Percentiles rank a stretch among this genome's conserved stretches.
Evolutionary conservation across 345 rosid genomes (phyloP).

Genomic region (Rubroshorea leprosula): DNA sequence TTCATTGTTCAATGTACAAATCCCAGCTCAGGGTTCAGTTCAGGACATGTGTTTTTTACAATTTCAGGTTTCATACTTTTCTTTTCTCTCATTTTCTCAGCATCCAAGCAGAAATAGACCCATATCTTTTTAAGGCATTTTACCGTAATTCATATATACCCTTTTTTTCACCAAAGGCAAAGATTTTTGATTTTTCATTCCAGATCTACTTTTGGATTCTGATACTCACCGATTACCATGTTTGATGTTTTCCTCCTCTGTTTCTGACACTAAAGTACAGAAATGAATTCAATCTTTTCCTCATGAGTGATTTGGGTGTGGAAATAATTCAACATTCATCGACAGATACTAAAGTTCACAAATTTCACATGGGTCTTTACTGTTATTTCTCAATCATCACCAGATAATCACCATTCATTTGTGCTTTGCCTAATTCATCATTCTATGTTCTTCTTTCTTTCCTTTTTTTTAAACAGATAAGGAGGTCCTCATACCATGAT

Average conservation of each 20-base stretch:
- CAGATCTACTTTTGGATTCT: conserved; percentile 5
- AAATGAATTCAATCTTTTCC: neutral
- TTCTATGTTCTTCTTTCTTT: neutral
- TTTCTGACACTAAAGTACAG: neutral
- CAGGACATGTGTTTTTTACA: neutral
- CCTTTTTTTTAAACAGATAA: conserved; percentile 70
- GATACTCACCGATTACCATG: conserved; percentile 1
- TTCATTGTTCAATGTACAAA: conserved; percentile 3
- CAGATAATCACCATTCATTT: neutral
- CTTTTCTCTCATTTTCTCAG: conserved; percentile 12
- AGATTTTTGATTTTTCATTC: neutral
- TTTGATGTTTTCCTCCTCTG: neutral
- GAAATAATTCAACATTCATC: neutral
- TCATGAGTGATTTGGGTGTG: neutral
- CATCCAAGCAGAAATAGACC: conserved; percentile 3
- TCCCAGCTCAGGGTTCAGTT: neutral
- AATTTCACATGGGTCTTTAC: conserved; percentile 8
- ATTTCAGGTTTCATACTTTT: neutral
- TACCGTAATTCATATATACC: neutral
- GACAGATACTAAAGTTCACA: conserved; percentile 1
- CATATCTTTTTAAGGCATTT: neutral
- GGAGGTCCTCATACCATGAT: conserved; percentile 99
- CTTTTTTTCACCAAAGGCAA: too few relatives aligned
- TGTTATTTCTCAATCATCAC: too few relatives aligned
- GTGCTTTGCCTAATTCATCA: neutral